These are phyloP conservation scores for Gracilaria caudata DNA, from an alignment of 23 red algal genomes.

Conservation along the genomic window DNA sequence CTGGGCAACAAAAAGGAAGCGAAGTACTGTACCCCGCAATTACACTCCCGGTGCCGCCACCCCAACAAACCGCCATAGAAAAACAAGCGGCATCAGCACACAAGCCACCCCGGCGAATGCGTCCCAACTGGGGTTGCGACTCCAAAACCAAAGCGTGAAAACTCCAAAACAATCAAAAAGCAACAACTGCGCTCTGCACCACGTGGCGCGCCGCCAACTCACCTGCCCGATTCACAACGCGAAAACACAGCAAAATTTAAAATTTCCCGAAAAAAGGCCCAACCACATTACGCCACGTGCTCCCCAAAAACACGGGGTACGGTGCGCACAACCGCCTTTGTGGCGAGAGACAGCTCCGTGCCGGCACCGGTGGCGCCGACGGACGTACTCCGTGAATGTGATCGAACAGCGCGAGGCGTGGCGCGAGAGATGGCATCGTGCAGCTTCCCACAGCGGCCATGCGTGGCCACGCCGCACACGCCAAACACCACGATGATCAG, in stretches of 20 bases:
- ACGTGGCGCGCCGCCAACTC: background rate
- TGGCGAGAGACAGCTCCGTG: no score
- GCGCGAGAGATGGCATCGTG: no score
- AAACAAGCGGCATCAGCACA: background rate
- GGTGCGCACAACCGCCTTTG: background rate
- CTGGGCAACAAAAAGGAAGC: background rate
- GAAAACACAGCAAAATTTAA: background rate
- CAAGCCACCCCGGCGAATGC: background rate
- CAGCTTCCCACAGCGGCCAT: no score
- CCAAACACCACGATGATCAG: background rate
- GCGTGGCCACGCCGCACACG: background rate
- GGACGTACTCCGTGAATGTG: no score
- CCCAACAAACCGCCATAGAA: background rate
- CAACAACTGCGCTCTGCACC: background rate
- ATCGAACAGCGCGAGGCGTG: no score
- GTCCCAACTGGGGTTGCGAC: no score
- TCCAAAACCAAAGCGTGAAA: background rate
- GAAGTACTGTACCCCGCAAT: background rate
- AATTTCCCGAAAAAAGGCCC: background rate
- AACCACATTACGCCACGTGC: background rate
- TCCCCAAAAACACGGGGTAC: background rate
- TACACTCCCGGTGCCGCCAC: conserved; percentile 23
- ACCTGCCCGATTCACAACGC: background rate
- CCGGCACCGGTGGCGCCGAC: background rate
- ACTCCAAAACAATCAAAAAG: background rate